phyloP scores from a whole-genome alignment of 768 basidiomycete genomes.

The Rhizopogon vesiculosus region DNA sequence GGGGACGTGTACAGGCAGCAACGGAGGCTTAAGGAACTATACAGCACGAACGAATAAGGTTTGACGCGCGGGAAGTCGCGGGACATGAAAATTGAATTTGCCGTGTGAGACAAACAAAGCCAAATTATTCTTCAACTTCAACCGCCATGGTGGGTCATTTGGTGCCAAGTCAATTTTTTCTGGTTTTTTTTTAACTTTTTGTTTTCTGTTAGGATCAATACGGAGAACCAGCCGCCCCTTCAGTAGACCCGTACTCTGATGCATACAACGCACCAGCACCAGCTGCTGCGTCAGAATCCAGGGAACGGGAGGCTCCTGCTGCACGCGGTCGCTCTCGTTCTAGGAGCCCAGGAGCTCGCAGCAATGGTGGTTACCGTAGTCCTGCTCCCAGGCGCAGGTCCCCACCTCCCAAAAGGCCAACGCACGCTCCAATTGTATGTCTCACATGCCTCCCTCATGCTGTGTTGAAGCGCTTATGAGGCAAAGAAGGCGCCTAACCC shows the following conservation, averaged over 20 bases:
- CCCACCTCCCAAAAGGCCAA: conserved; percentile 55
- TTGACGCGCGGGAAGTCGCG: conserved; percentile 16
- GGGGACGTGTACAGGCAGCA: conserved; percentile 30
- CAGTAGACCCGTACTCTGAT: conserved; percentile 80
- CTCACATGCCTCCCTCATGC: conserved; percentile 6
- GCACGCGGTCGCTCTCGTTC: conserved; percentile 73
- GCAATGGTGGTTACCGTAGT: conserved; percentile 48
- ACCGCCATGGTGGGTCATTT: conserved; percentile 66
- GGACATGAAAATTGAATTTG: conserved; percentile 22
- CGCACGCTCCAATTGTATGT: conserved; percentile 74
- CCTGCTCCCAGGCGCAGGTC: conserved; percentile 56
- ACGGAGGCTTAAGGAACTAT: conserved; percentile 65
- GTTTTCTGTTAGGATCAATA: conserved; percentile 42
- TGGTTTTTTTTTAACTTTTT: conserved; percentile 2
- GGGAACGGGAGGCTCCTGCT: conserved; percentile 51
- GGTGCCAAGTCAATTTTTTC: conserved; percentile 3
- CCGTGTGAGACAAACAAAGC: conserved; percentile 38
- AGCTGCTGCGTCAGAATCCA: conserved; percentile 36
- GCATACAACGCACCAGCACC: conserved; percentile 68
- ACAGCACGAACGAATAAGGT: conserved; percentile 42
- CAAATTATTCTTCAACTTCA: conserved; percentile 40
- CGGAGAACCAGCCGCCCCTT: conserved; percentile 51
- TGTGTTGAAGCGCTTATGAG: conserved; percentile 29
- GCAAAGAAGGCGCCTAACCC: conserved; percentile 78
- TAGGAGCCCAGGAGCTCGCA: conserved; percentile 52